Evolutionary conservation across 2,329 filamentous ascomycete species (phyloP).

Genomic region (Trichoderma asperellum): DNA sequence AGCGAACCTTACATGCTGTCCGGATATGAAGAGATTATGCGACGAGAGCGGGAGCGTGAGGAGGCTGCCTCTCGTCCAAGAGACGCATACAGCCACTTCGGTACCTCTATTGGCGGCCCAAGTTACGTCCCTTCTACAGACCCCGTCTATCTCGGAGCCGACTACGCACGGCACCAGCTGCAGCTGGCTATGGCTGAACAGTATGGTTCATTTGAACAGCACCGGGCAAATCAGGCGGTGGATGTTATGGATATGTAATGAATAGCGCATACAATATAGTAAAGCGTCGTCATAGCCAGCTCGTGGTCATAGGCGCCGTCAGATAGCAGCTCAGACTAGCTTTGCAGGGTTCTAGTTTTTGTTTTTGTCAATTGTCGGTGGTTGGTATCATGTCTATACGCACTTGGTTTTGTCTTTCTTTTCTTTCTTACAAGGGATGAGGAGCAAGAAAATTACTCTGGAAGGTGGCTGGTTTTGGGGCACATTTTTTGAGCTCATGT

Average conservation of each 20-base stretch:
- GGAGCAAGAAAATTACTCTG: background rate
- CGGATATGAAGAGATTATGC: slow-evolving; percentile 74
- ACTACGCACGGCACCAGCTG: slow-evolving; percentile 54
- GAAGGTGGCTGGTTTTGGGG: background rate
- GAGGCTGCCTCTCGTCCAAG: slow-evolving; percentile 42
- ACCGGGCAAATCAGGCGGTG: slow-evolving; percentile 48
- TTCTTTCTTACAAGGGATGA: slow-evolving; percentile 1
- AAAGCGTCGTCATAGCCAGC: slow-evolving; percentile 19
- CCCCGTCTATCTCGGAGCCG: slow-evolving; percentile 64
- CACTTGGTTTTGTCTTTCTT: background rate
- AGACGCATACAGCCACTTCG: slow-evolving; percentile 51
- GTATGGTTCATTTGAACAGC: slow-evolving; percentile 65
- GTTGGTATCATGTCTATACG: slow-evolving; percentile 3
- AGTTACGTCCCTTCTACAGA: slow-evolving; percentile 64
- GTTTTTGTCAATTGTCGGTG: slow-evolving; percentile 10
- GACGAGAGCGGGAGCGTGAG: slow-evolving; percentile 61
- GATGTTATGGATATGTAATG: slow-evolving; percentile 55
- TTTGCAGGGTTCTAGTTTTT: slow-evolving; percentile 7
- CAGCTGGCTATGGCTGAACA: slow-evolving; percentile 67
- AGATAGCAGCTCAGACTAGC: slow-evolving; percentile 19
- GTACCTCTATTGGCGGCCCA: slow-evolving; percentile 44
- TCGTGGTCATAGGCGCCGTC: slow-evolving; percentile 9
- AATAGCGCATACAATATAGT: slow-evolving; percentile 28
- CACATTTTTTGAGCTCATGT: slow-evolving; percentile 12
- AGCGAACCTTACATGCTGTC: slow-evolving; percentile 83